These are phyloP conservation scores for Phytopythium chamaehyphon DNA, from an alignment of 352 stramenopile genomes.

Conservation along the genomic window DNA sequence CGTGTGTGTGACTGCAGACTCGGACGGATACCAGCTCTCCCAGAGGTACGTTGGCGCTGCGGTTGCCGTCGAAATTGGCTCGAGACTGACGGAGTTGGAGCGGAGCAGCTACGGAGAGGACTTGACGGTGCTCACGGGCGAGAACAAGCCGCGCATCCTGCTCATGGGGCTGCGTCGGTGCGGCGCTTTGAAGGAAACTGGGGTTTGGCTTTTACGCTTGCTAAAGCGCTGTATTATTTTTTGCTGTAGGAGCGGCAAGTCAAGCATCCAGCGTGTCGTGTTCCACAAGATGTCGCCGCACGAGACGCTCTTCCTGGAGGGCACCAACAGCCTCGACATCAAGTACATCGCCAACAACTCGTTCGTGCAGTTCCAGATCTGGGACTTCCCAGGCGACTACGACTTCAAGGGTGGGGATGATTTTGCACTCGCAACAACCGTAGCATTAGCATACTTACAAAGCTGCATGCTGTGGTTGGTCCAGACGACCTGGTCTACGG, in stretches of 20 bases:
- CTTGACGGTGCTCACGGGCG: constrained; percentile 62
- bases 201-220: neutral
- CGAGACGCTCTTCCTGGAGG: constrained; percentile 96
- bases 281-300: constrained; percentile 99
- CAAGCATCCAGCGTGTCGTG: constrained; percentile 93
- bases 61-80: neutral
- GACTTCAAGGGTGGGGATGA: constrained; percentile 72
- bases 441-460: neutral
- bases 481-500: constrained; percentile 85
- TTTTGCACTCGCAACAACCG: neutral
- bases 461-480: neutral
- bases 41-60: neutral
- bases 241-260: constrained; percentile 72
- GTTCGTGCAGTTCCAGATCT: constrained; percentile 98
- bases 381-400: constrained; percentile 97
- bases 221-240: neutral
- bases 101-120: constrained; percentile 68
- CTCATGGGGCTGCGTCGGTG: constrained; percentile 95
- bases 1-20: neutral
- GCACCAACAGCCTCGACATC: constrained; percentile 88
- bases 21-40: constrained; percentile 5
- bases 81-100: neutral
- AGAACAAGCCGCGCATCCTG: constrained; percentile 94
- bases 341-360: constrained; percentile 98
- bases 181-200: neutral